Evolutionary conservation across 306 rosid species (phyloP).

Genomic region (Ochetophila trinervis): DNA sequence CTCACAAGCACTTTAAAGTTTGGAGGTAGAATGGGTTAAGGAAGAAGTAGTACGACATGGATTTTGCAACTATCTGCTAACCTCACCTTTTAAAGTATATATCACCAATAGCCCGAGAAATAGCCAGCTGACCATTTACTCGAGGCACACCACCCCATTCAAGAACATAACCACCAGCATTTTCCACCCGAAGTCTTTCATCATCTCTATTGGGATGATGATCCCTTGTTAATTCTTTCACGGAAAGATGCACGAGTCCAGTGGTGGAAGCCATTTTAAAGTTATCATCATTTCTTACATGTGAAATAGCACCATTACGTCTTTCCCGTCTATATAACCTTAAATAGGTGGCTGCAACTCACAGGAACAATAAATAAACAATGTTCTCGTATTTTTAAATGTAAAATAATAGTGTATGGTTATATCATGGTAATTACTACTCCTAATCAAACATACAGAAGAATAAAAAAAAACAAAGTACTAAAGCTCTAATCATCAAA

Average conservation of each 20-base stretch:
- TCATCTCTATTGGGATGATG: constrained; percentile 94
- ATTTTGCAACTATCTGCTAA: constrained; percentile 13
- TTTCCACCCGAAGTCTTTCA: constrained; percentile 85
- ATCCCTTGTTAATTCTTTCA: constrained; percentile 87
- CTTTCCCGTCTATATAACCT: constrained; percentile 69
- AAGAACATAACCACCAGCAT: constrained; percentile 89
- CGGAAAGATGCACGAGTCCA: constrained; percentile 62
- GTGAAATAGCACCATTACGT: constrained; percentile 53
- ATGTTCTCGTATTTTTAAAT: constrained; percentile 21
- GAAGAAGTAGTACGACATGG: not conserved
- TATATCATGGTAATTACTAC: constrained; percentile 6
- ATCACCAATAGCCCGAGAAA: constrained; percentile 88
- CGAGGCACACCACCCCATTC: constrained; percentile 88
- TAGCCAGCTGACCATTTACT: constrained; percentile 87
- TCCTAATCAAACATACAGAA: constrained; percentile 8
- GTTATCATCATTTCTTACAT: constrained; percentile 47
- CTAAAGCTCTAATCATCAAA: not conserved
- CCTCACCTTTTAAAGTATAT: constrained; percentile 73
- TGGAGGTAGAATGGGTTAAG: not conserved
- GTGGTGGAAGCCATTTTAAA: constrained; percentile 46
- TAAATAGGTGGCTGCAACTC: constrained; percentile 61
- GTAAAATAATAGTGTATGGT: constrained; percentile 3
- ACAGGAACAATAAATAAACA: constrained; percentile 33
- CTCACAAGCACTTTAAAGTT: too few relatives aligned
- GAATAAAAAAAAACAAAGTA: not conserved